Evolutionary conservation across 257 asterid species (phyloP).

Genomic region (Scutellaria barbata): DNA sequence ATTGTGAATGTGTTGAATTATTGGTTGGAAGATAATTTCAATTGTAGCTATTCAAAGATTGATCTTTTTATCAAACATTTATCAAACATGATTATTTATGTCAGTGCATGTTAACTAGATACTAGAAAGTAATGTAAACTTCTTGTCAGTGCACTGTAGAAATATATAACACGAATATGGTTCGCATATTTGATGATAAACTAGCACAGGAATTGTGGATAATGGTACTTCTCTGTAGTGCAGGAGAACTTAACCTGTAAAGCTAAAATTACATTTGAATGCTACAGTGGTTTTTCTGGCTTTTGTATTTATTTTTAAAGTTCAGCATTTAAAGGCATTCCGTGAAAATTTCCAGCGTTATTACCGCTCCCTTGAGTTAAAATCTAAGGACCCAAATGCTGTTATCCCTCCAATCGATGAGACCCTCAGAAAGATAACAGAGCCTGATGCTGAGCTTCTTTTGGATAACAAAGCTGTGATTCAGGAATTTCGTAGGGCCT

Average conservation of each 20-base stretch:
- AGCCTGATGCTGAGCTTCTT: conserved; percentile 74
- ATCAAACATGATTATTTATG: background rate
- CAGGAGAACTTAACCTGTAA: conserved; percentile 8
- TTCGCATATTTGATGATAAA: conserved; percentile 15
- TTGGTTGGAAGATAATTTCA: background rate
- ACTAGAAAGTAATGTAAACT: conserved; percentile 1
- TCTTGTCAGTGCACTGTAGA: background rate
- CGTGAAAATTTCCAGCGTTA: conserved; percentile 62
- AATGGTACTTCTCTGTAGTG: background rate
- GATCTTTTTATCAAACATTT: background rate
- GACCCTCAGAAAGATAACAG: conserved; percentile 75
- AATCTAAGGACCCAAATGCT: conserved; percentile 78
- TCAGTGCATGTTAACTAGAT: background rate
- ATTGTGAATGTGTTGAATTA: conserved; percentile 7
- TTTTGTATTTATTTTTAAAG: conserved; percentile 3
- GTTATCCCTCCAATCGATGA: conserved; percentile 87
- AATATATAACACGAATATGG: background rate
- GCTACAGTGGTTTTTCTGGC: background rate
- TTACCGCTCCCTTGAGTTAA: conserved; percentile 77
- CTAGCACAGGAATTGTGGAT: background rate
- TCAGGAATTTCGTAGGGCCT: conserved; percentile 63
- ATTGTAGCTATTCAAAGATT: conserved; percentile 12
- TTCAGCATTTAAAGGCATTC: conserved; percentile 8
- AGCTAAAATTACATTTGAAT: conserved; percentile 11
- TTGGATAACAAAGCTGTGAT: conserved; percentile 56